phyloP scores from a whole-genome alignment of 257 asterid genomes.

The Plantago ovata region DNA sequence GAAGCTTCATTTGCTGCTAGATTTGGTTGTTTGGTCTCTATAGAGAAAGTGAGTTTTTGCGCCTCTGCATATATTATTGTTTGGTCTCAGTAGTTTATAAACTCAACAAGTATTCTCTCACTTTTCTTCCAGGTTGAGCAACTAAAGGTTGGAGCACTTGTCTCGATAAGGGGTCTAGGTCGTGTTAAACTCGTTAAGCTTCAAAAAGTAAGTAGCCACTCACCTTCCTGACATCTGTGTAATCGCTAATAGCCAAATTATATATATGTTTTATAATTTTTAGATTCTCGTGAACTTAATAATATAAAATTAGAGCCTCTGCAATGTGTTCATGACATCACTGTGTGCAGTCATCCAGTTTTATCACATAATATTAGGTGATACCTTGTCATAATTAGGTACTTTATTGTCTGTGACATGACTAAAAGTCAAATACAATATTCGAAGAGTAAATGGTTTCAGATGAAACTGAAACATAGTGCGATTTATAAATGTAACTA shows the following conservation, averaged over 20 bases:
- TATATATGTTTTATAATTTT: too few species aligned
- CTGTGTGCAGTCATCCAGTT: neutral
- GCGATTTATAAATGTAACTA: too few species aligned
- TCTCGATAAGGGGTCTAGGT: constrained; percentile 70
- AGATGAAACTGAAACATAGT: too few species aligned
- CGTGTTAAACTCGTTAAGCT: constrained; percentile 60
- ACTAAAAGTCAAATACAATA: neutral
- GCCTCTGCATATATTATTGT: constrained; percentile 15
- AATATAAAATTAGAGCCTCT: neutral
- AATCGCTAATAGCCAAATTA: neutral
- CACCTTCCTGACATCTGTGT: neutral
- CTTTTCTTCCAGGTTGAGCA: constrained; percentile 52
- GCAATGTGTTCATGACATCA: neutral
- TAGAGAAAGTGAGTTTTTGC: constrained; percentile 61
- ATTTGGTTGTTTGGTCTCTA: constrained; percentile 65
- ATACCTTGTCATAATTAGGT: neutral
- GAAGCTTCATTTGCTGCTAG: constrained; percentile 76
- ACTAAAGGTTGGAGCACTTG: constrained; percentile 68
- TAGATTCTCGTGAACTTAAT: neutral
- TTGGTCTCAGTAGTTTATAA: neutral
- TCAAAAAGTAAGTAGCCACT: constrained; percentile 42
- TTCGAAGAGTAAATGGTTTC: neutral
- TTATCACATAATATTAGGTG: neutral
- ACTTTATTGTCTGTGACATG: neutral
- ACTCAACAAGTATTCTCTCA: constrained; percentile 16